These are phyloP conservation scores for Rosa rugosa DNA, from an alignment of 306 rosid genomes.

Conservation along the genomic window DNA sequence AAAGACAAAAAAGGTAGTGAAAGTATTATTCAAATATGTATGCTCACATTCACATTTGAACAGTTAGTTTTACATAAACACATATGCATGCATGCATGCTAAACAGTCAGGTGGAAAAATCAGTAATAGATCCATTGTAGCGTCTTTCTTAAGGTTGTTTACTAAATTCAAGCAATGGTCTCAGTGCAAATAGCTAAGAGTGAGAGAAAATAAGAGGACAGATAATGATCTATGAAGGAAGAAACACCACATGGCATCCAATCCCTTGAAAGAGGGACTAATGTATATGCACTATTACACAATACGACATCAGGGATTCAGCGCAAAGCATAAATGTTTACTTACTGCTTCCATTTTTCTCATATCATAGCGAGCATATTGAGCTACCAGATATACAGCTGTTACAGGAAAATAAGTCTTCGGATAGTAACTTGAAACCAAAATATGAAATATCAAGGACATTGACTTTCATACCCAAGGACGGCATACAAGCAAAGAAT, in stretches of 20 bases:
- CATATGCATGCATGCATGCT: neutral
- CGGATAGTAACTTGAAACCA: conserved; percentile 17
- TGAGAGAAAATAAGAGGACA: no score
- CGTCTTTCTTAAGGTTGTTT: neutral
- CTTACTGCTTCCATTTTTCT: conserved; percentile 76
- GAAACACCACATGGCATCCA: conserved; percentile 12
- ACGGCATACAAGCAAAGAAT: conserved; percentile 83
- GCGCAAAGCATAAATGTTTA: conserved; percentile 11
- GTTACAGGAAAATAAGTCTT: conserved; percentile 33
- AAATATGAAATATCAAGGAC: neutral
- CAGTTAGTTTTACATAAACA: neutral
- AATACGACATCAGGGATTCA: neutral
- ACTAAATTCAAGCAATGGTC: neutral
- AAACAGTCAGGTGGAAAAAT: neutral
- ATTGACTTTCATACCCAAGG: conserved; percentile 52
- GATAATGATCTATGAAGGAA: neutral
- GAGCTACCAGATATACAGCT: conserved; percentile 97
- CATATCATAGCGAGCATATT: conserved; percentile 74
- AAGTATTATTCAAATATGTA: neutral
- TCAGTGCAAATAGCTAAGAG: neutral
- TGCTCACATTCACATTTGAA: neutral
- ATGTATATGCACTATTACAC: neutral
- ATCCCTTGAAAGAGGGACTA: neutral
- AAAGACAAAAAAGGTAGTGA: neutral
- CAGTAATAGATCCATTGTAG: neutral